Percentiles rank a stretch among this genome's conserved stretches.
These are phyloP conservation scores for Leccinum pachyderme DNA, from an alignment of 1,284 basidiomycete species.

Conservation along the genomic window DNA sequence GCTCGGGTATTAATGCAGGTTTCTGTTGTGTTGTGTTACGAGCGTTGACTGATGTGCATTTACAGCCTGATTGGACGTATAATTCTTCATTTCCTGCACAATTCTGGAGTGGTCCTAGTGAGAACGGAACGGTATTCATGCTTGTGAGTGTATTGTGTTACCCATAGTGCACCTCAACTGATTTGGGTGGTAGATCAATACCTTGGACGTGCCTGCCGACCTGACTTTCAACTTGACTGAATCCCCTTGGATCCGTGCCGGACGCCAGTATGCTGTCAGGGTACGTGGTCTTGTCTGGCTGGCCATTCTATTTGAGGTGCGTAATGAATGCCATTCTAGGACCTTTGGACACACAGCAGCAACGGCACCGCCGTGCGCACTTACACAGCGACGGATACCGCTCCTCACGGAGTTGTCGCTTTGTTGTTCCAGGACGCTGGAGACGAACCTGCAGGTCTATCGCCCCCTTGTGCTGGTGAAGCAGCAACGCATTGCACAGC, in stretches of 20 bases:
- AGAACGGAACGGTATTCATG: slow-evolving; percentile 57
- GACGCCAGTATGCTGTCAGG: slow-evolving; percentile 58
- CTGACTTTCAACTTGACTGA: slow-evolving; percentile 64
- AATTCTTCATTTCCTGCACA: slow-evolving; percentile 51
- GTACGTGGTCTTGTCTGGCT: slow-evolving; percentile 30
- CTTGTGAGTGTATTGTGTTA: slow-evolving; percentile 36
- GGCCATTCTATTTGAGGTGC: neutral
- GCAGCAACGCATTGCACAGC: slow-evolving; percentile 28
- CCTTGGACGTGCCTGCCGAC: slow-evolving; percentile 49
- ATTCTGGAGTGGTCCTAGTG: slow-evolving; percentile 55
- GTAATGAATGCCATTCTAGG: slow-evolving; percentile 36
- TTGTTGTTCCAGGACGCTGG: slow-evolving; percentile 64
- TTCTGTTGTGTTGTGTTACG: neutral
- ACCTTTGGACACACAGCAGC: slow-evolving; percentile 65
- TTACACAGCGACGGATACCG: slow-evolving; percentile 54
- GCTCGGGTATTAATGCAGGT: slow-evolving; percentile 60
- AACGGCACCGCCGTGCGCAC: slow-evolving; percentile 66
- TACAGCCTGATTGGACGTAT: slow-evolving; percentile 51
- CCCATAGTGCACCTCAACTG: neutral
- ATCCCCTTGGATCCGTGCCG: slow-evolving; percentile 68
- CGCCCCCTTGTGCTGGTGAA: slow-evolving; percentile 42
- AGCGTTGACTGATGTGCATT: neutral
- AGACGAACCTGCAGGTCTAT: slow-evolving; percentile 54
- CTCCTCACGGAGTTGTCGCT: slow-evolving; percentile 64
- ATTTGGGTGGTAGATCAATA: slow-evolving; percentile 41